These are phyloP conservation scores for Candida sp. DNA, from an alignment of 1,139 yeast species.

Conservation along the genomic window DNA sequence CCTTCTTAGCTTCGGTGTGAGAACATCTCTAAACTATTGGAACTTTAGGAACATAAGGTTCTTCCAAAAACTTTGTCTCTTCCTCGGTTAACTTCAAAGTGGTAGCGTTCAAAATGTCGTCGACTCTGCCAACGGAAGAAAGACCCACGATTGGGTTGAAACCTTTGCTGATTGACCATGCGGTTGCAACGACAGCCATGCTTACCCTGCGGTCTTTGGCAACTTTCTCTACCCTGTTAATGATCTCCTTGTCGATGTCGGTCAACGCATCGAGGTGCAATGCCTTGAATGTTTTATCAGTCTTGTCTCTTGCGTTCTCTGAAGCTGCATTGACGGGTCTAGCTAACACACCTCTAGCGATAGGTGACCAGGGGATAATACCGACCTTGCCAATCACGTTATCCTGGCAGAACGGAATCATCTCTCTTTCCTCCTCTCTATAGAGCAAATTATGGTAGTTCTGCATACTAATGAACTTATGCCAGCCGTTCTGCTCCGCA, in stretches of 20 bases:
- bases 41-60: constrained; percentile 34
- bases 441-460: constrained; percentile 56
- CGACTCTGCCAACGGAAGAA: constrained; percentile 51
- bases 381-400: constrained; percentile 43
- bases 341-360: constrained; percentile 51
- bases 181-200: constrained; percentile 61
- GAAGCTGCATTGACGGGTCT: constrained; percentile 29
- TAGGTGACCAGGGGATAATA: constrained; percentile 56
- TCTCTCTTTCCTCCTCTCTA: constrained; percentile 65
- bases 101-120: constrained; percentile 52
- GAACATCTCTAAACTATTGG: background rate
- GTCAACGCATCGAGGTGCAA: constrained; percentile 13
- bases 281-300: constrained; percentile 9
- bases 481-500: constrained; percentile 57
- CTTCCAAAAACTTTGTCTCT: constrained; percentile 52
- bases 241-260: constrained; percentile 36
- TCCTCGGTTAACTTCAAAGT: constrained; percentile 45
- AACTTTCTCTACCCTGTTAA: constrained; percentile 56
- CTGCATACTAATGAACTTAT: constrained; percentile 64
- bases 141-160: constrained; percentile 60
- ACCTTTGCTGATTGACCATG: constrained; percentile 61
- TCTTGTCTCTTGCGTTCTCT: constrained; percentile 10
- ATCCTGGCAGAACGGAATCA: constrained; percentile 52
- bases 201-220: constrained; percentile 45
- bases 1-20: background rate